Percentiles rank a stretch among this genome's conserved stretches.
These are phyloP conservation scores for Gomphus bonarii DNA, from an alignment of 1,284 basidiomycete species.

Conservation along the genomic window DNA sequence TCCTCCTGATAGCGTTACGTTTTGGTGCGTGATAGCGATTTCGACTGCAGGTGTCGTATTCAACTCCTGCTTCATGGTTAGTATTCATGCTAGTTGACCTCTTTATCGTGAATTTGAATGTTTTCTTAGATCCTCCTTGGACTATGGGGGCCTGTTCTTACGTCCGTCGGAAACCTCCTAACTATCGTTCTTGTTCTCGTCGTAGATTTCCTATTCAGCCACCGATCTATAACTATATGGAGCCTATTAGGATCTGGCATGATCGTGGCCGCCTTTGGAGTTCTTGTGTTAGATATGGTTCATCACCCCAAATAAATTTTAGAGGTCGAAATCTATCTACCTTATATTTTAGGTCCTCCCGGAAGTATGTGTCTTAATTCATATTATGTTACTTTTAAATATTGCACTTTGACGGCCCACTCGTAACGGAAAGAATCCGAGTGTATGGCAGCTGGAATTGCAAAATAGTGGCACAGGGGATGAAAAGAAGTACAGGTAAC, in stretches of 20 bases:
- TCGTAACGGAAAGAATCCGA: neutral
- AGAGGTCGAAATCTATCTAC: neutral
- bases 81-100: slow-evolving; percentile 13
- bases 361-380: neutral
- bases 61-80: slow-evolving; percentile 71
- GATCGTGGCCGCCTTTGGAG: slow-evolving; percentile 64
- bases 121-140: slow-evolving; percentile 54
- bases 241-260: slow-evolving; percentile 56
- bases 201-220: slow-evolving; percentile 57
- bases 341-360: neutral
- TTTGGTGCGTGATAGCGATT: slow-evolving; percentile 48
- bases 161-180: slow-evolving; percentile 73
- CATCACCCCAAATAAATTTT: slow-evolving; percentile 14
- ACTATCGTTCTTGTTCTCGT: slow-evolving; percentile 76
- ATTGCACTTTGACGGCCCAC: neutral
- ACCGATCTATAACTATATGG: slow-evolving; percentile 47
- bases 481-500: slow-evolving; percentile 9
- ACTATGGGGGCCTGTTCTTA: slow-evolving; percentile 76
- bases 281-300: slow-evolving; percentile 60
- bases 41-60: slow-evolving; percentile 57
- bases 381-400: neutral
- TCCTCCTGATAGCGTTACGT: slow-evolving; percentile 36
- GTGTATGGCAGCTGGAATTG: slow-evolving; percentile 1
- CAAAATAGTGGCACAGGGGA: slow-evolving; percentile 8
- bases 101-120: slow-evolving; percentile 4